These are phyloP conservation scores for Perkinsus marinus DNA, from an alignment of 169 alveolate genomes.

Conservation along the genomic window DNA sequence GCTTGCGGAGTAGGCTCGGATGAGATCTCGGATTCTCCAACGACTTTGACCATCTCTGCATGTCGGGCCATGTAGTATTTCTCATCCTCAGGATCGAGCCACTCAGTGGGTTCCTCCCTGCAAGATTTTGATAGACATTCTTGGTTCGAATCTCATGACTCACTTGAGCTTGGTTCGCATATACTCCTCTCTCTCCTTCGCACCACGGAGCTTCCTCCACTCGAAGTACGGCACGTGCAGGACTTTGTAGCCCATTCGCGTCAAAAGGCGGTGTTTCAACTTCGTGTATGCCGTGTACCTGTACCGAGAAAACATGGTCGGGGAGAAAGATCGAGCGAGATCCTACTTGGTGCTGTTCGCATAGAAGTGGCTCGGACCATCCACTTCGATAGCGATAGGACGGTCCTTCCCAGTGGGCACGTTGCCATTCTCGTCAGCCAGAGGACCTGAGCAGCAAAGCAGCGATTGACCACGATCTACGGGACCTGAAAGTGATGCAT, in stretches of 20 bases:
- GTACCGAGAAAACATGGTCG: not conserved
- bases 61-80: constrained; percentile 41
- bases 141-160: not conserved
- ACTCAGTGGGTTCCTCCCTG: constrained; percentile 71
- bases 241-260: constrained; percentile 68
- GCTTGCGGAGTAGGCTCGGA: not conserved
- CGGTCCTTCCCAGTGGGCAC: constrained; percentile 54
- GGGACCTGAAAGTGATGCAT: no score
- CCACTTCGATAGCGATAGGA: constrained; percentile 73
- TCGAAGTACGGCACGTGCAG: constrained; percentile 61
- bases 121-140: not conserved
- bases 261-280: constrained; percentile 71
- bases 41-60: not conserved
- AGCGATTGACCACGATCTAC: not conserved
- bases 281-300: constrained; percentile 62
- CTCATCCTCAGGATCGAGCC: constrained; percentile 77
- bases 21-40: not conserved
- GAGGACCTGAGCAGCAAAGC: constrained; percentile 22
- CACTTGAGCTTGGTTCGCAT: constrained; percentile 57
- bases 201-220: constrained; percentile 65
- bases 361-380: constrained; percentile 80
- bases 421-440: constrained; percentile 45
- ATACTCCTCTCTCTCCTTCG: constrained; percentile 71
- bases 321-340: constrained; percentile 10
- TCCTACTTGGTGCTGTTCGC: constrained; percentile 57